Percentiles rank a stretch among this genome's conserved stretches.
These are phyloP conservation scores for Capsicum pubescens DNA, from an alignment of 257 asterid species.

Conservation along the genomic window DNA sequence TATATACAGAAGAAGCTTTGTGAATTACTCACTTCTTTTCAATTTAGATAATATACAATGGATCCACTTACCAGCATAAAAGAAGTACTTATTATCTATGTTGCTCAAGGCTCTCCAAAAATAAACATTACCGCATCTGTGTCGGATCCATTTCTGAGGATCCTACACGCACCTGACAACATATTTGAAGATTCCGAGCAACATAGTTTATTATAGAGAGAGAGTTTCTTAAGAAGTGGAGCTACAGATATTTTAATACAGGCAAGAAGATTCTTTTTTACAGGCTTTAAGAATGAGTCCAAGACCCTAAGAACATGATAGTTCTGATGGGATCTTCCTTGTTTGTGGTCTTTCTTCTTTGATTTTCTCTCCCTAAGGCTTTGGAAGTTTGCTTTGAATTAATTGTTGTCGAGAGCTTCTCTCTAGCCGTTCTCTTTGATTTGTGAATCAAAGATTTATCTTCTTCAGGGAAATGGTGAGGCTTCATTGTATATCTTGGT, in stretches of 20 bases:
- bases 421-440: constrained; percentile 35
- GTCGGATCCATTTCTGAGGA: too few relatives aligned
- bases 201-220: too few relatives aligned
- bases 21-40: too few relatives aligned
- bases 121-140: too few relatives aligned
- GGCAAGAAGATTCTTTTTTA: not conserved
- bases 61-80: not conserved
- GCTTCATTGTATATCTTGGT: constrained; percentile 41
- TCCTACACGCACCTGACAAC: too few relatives aligned
- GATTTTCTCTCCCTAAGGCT: constrained; percentile 29
- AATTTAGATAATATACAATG: too few relatives aligned
- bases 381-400: constrained; percentile 28
- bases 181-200: too few relatives aligned
- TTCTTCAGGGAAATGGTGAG: constrained; percentile 41
- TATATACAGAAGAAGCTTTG: too few relatives aligned
- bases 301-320: constrained; percentile 63
- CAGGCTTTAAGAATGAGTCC: constrained; percentile 53
- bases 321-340: constrained; percentile 66
- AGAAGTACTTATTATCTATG: not conserved
- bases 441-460: constrained; percentile 36
- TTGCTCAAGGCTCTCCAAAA: too few relatives aligned
- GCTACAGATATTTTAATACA: not conserved
- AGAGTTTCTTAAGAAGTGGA: not conserved
- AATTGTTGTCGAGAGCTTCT: constrained; percentile 33
- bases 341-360: constrained; percentile 50